Base-by-base conservation (phyloP, 148 eudicot species). In the Rhododendron williamsianum region DNA sequence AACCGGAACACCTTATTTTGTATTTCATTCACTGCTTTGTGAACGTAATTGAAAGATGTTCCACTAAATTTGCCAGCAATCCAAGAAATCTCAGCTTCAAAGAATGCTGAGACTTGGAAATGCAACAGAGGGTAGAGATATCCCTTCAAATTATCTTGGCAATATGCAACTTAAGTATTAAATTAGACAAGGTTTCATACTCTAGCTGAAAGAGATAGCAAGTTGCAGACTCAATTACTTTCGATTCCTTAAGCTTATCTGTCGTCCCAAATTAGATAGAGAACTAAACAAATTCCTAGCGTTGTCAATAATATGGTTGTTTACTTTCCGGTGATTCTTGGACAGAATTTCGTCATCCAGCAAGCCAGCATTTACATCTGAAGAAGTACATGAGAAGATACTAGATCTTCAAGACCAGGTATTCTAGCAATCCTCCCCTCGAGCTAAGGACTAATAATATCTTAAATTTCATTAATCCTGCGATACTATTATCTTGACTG, bases 351-450 rank as follows among this genome's bases (percentile, higher is more conserved):
- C 95, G 65, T 87, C 89, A 80, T 88, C 89, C 78, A 87, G 90
- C 87, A 91, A 49, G 4, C 97, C 99, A 33, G 93, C 91, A 46
- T 92, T 93, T 86, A 91, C 96, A 5, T 95, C 98, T 12, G 96
- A 93, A 27, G 96, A 93, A 88, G 94, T 97, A 30, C 87, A 90
- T 80, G 93, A 63, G 27, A 95, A 97, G 88, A 80, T 97, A 54
- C 87, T 90, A 36, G 91, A 92, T 86, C 94, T 94, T 87, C 96
- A 97, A 89, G 93, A 93, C 76, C 90, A 92, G 99, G 98, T 95
- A 93, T 69, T 76, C n/a, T 36, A 21, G 36, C 21, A 38, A 49
- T 52, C 13, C 54, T 35, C 58, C 73, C 5, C 43, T 45, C 67
- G 3, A 73, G 49, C 38, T 23, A 65, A 69, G 33, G 49, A 25